phyloP scores from a whole-genome alignment of 31 red algal species.

The Asparagopsis taxiformis region DNA sequence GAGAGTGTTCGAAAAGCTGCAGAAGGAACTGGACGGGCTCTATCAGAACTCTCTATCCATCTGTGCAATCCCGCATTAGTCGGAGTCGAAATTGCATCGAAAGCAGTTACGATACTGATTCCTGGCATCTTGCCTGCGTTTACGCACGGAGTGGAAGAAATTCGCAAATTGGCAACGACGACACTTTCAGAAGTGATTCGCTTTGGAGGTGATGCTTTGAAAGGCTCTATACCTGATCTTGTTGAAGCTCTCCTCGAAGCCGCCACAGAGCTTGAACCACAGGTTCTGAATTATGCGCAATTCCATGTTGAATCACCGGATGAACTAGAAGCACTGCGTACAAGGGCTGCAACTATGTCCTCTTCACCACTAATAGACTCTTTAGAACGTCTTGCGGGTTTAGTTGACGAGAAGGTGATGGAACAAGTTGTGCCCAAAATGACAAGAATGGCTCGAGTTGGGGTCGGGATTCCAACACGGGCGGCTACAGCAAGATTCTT shows the following conservation, averaged over 20 bases:
- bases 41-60: slow-evolving; percentile 70
- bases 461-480: slow-evolving; percentile 68
- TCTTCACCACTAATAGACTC: slow-evolving; percentile 58
- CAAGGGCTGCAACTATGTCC: slow-evolving; percentile 48
- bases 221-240: slow-evolving; percentile 35
- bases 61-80: slow-evolving; percentile 48
- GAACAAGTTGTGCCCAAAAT: slow-evolving; percentile 34
- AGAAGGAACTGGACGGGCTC: slow-evolving; percentile 38
- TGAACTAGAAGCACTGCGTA: slow-evolving; percentile 43
- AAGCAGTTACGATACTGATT: slow-evolving; percentile 44
- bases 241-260: slow-evolving; percentile 45
- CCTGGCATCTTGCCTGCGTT: slow-evolving; percentile 47
- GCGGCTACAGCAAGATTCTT: slow-evolving; percentile 67
- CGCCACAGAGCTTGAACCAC: slow-evolving; percentile 65
- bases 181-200: slow-evolving; percentile 56
- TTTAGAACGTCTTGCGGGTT: slow-evolving; percentile 54
- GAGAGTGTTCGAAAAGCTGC: slow-evolving; percentile 74
- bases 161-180: slow-evolving; percentile 29
- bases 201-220: slow-evolving; percentile 31
- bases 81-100: slow-evolving; percentile 32
- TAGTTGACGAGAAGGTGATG: slow-evolving; percentile 52
- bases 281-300: slow-evolving; percentile 66
- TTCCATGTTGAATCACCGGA: slow-evolving; percentile 56
- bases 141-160: slow-evolving; percentile 51
- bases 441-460: slow-evolving; percentile 40